Evolutionary conservation across 257 asterid genomes (phyloP), one percentile per base, ranked within the genome.

Genomic region (Solanum medicagineum): DNA sequence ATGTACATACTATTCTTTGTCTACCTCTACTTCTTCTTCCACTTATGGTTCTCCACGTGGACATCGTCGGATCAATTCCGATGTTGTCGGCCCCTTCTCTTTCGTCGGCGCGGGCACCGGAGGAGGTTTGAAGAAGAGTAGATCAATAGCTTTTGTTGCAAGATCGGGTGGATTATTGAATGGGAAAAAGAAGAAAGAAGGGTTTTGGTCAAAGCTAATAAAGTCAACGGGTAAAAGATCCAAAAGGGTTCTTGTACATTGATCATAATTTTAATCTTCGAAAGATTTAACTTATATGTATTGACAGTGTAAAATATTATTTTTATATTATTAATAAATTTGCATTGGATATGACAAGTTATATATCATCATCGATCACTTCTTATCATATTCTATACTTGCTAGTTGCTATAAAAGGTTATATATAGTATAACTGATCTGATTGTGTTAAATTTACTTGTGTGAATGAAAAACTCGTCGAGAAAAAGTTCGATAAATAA

Each of bases 201-300:
- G 98, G 81, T 94, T 94, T 83, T 94, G 97, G 98, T 88, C 92
- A 80, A 91, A 88, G 84, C 56, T 91, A 55, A 32, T 87, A 11
- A 57, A 90, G 19, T 91, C 91, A 0, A 79, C 63, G 36, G 66
- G 85, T 26, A 74, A 77, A 69, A 90, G 79, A 85, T 89, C 85
- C 47, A 66, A 70, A 70, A 83, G 81, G 32, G 66, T 83, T 45
- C 49, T 83, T 55, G 45, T 83, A 44, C 53, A 6, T 65, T 66
- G 3, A 54, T 16, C n/a, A 65, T 63, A 24, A 51, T 51, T 12
- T 10, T 11, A 51, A 60, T 57, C 26, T 59, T 22, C 16, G 10
- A 55, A 17, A 55, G 4, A 15, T 66, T 66, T 7, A 66, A 66
- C 13, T 15, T 32, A 29, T 66, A 29, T 66, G 8, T 4, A n/a